Base-by-base conservation (phyloP, 768 basidiomycete genomes). In the Gloeostereum incarnatum region DNA sequence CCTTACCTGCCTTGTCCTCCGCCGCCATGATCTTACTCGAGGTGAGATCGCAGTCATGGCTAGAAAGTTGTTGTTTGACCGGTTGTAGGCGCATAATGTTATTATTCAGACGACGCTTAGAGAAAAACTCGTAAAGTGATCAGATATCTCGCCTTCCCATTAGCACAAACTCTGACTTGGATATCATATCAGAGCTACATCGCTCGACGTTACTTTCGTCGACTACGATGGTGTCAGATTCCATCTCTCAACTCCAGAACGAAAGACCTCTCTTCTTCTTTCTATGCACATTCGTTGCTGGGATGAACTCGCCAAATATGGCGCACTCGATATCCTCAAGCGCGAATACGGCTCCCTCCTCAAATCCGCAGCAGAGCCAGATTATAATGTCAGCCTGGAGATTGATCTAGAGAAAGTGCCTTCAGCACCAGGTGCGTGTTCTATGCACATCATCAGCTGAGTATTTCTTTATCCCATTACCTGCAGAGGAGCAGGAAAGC, bases 251-350 rank as follows among this genome's bases (percentile, higher is more conserved):
- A 92, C 92, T 0, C 85, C 85, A 3, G 78, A 86, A 17, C 78
- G 82, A 55, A 89, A 94, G 68, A 81, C 84, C 0, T 54, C 69
- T 3, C 66, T 98, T 16, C 65, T 87, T 26, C 73, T 99, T 16
- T 98, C 94, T 21, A 98, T 99, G 91, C 81, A 82, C 58, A 92
- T 98, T 42, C 82, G 88, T 35, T 99, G 94, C 65, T 99, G 94
- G 94, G 76, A 83, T 43, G 91, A 98, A 56, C 77, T 99, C 31
- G 81, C 81, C 8, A 67, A 72, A 37, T 94, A 88, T 52, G 96
- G 94, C 31, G 96, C 88, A 1, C 51, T 79, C 22, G 78, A 88
- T 36, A 61, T 94, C 24, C 61, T 99, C 40, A 61, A 69, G 51
- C 71, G 85, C 31, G 90, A 94, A 60, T 98, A 97, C 55, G 89